phyloP scores from a whole-genome alignment of 352 stramenopile genomes.

The Globisporangium paroecandrum region DNA sequence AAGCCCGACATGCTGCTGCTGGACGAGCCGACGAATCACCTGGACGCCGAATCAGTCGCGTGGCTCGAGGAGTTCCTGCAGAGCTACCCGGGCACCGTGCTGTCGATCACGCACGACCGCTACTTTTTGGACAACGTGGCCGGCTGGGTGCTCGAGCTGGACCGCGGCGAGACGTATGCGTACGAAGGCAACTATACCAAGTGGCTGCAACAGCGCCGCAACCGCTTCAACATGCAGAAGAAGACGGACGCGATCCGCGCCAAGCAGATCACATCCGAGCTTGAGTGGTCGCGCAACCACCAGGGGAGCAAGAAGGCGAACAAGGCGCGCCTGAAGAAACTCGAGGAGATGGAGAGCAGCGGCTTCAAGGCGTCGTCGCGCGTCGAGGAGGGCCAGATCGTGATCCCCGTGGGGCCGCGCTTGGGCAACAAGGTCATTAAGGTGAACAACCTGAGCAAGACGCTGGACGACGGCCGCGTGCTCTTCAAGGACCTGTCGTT shows the following conservation, averaged over 20 bases:
- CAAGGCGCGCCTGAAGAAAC: slow-evolving; percentile 92
- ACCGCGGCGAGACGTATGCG: slow-evolving; percentile 94
- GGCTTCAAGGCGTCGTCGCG: slow-evolving; percentile 48
- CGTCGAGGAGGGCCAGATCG: slow-evolving; percentile 84
- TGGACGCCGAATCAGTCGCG: slow-evolving; percentile 95
- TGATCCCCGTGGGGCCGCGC: slow-evolving; percentile 90
- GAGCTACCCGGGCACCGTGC: slow-evolving; percentile 94
- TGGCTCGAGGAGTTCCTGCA: slow-evolving; percentile 98
- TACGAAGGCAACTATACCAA: slow-evolving; percentile 98
- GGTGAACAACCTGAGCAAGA: slow-evolving; percentile 70
- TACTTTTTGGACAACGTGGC: slow-evolving; percentile 99
- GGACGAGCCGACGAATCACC: slow-evolving; percentile 98
- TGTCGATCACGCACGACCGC: slow-evolving; percentile 98
- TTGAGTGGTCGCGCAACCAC: slow-evolving; percentile 93
- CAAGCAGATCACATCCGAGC: slow-evolving; percentile 91
- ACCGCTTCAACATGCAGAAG: slow-evolving; percentile 94
- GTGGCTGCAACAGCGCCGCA: slow-evolving; percentile 94
- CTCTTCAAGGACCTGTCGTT: slow-evolving; percentile 95
- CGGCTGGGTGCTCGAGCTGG: slow-evolving; percentile 97
- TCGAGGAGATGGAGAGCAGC: slow-evolving; percentile 88
- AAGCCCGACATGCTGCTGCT: slow-evolving; percentile 96
- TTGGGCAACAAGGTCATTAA: slow-evolving; percentile 93
- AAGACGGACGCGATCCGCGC: slow-evolving; percentile 87
- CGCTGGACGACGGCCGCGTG: slow-evolving; percentile 63
- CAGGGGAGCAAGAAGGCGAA: slow-evolving; percentile 82